A percentile compares a stretch with the other conserved stretches of the same genome.
Evolutionary conservation across 306 rosid genomes (phyloP).

Genomic region (Crataegus laevigata): DNA sequence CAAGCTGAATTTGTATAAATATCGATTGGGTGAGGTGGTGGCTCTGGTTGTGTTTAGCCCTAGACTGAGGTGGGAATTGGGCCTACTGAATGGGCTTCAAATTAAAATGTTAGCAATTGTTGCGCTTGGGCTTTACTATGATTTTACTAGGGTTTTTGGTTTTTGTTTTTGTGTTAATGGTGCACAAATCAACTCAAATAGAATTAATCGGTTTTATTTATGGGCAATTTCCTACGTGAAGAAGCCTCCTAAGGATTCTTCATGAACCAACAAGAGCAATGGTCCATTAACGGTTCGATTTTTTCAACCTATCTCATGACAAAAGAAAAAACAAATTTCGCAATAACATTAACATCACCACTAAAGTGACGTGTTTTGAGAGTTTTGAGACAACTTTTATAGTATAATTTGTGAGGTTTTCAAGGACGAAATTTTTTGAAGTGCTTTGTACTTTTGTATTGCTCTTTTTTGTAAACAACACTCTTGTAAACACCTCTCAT

Average conservation of each 20-base stretch:
- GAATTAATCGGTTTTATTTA: too few species aligned
- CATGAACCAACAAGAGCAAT: neutral
- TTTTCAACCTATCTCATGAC: neutral
- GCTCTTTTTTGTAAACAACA: too few species aligned
- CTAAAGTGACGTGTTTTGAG: too few species aligned
- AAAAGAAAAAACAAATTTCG: neutral
- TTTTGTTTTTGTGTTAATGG: too few species aligned
- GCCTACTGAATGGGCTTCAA: neutral
- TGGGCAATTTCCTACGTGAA: too few species aligned
- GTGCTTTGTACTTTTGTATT: neutral
- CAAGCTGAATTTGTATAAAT: neutral
- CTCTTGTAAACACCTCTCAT: too few species aligned
- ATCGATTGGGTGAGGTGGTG: neutral
- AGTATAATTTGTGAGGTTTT: neutral
- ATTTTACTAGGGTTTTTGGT: too few species aligned
- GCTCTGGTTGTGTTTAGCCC: neutral
- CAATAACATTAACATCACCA: neutral
- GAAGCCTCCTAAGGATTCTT: too few species aligned
- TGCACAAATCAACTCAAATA: too few species aligned
- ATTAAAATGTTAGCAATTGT: neutral
- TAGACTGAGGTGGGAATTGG: neutral
- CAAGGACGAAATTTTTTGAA: neutral
- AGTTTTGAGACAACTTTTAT: neutral
- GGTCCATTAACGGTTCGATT: neutral
- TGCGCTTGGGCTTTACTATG: neutral